Evolutionary conservation across 371 early-diverging fungal genomes (phyloP), one percentile per base, ranked within the genome.

Genomic region (Saksenaea oblongispora): DNA sequence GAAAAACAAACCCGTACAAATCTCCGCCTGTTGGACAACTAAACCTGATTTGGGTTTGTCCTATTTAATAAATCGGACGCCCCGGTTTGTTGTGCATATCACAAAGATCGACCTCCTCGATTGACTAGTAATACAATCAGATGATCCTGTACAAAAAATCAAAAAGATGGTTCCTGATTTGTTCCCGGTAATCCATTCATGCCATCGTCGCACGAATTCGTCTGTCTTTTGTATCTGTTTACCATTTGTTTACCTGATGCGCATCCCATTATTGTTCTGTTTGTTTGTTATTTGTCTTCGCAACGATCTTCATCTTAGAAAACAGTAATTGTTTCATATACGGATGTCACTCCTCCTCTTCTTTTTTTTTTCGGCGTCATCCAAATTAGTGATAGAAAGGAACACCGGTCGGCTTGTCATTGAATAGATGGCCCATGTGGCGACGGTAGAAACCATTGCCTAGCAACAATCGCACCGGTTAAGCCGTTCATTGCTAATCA

Each of bases 61-160:
- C 11, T n/a, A 39, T 39, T 18, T 47, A 47, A 22, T 47, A 47
- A 0, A 47, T 47, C 18, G 51, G 51, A 17, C n/a, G 51, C 51
- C 51, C 51, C 51, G 51, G 51, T 26, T 47, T 47, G 51, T 47
- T 24, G 22, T 22, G 51, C 22, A 17, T 26, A 47, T 17, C 24
- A 47, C 51, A 47, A 47, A 47, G 51, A 47, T 47, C 24, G 24
- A 47, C 39, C 51, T 47, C 51, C 51, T 47, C 51, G 51, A 47
- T 47, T 5, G n/a, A n/a, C 22, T 22, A 22, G 22, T 47, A 47
- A 47, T 39, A 47, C 18, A 10, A 47, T 47, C 17, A 47, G 51
- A 47, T 47, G 24, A 26, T 47, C 51, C 22, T 17, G n/a, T 31
- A 31, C 31, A 31, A 47, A 47, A 5, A 47, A 22, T 22, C 17